These are phyloP conservation scores for Penicillium argentinense DNA, from an alignment of 495 filamentous ascomycete species.

Conservation along the genomic window DNA sequence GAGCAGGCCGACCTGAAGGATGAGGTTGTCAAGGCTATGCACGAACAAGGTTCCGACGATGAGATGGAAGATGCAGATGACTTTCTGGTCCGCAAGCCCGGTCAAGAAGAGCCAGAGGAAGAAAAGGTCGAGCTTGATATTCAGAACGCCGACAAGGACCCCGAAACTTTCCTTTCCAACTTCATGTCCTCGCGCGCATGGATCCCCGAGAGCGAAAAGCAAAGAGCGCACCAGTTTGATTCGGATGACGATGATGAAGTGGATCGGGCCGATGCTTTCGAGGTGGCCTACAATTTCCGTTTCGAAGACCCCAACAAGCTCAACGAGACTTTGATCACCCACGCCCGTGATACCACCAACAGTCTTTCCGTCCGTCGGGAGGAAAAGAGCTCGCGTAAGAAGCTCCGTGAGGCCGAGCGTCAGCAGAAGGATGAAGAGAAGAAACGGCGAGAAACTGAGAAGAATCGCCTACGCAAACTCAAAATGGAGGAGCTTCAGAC, in stretches of 20 bases:
- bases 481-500: constrained; percentile 86
- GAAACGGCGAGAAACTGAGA: constrained; percentile 72
- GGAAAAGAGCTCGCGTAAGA: constrained; percentile 72
- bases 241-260: constrained; percentile 90
- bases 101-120: constrained; percentile 38
- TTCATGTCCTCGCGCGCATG: constrained; percentile 89
- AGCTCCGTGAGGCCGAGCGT: constrained; percentile 71
- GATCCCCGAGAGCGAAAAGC: constrained; percentile 62
- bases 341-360: constrained; percentile 79
- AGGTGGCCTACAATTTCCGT: constrained; percentile 93
- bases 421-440: constrained; percentile 77
- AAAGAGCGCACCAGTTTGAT: constrained; percentile 74
- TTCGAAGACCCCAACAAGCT: constrained; percentile 87
- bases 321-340: constrained; percentile 81
- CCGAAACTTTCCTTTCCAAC: constrained; percentile 84
- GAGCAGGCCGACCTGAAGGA: constrained; percentile 83
- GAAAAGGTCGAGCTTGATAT: constrained; percentile 59
- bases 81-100: constrained; percentile 65
- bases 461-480: constrained; percentile 76
- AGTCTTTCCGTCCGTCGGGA: constrained; percentile 81
- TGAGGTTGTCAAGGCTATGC: constrained; percentile 74
- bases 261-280: constrained; percentile 77
- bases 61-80: constrained; percentile 66
- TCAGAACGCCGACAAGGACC: constrained; percentile 79
- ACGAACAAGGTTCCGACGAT: constrained; percentile 54